Conservation (phyloP, 1,284 basidiomycete species). For the Microbotryum intermedium region DNA sequence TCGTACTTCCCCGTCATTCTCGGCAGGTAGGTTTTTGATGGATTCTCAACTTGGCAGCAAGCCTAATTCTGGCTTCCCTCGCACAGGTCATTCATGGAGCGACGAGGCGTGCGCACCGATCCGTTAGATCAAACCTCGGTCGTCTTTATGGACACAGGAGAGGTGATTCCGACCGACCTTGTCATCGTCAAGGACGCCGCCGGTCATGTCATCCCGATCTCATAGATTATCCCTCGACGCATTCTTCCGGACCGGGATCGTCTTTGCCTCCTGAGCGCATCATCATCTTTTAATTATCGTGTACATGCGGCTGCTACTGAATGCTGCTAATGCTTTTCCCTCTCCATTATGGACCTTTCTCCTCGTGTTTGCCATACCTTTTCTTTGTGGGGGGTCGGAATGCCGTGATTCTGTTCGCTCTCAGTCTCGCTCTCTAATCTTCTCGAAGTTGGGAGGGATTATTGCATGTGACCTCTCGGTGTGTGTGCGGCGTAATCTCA, state of each 20-base stretch:
- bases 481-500: too few relatives aligned
- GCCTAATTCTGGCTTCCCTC: background rate
- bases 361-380: too few relatives aligned
- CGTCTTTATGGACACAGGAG: slow-evolving; percentile 89
- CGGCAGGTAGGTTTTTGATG: slow-evolving; percentile 49
- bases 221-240: slow-evolving; percentile 11
- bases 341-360: too few relatives aligned
- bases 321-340: too few relatives aligned
- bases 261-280: background rate
- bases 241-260: background rate
- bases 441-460: too few relatives aligned
- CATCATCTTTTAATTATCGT: background rate
- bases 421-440: too few relatives aligned
- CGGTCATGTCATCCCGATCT: slow-evolving; percentile 31
- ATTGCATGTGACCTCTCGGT: too few relatives aligned
- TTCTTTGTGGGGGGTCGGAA: too few relatives aligned
- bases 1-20: slow-evolving; percentile 94
- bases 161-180: slow-evolving; percentile 81
- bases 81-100: slow-evolving; percentile 73
- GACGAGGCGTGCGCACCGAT: slow-evolving; percentile 69
- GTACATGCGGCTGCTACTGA: too few relatives aligned
- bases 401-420: too few relatives aligned
- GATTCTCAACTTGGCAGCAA: background rate
- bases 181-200: slow-evolving; percentile 55
- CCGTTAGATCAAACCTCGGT: slow-evolving; percentile 74